These are phyloP conservation scores for Sutorius eximius DNA, from an alignment of 1,284 basidiomycete species.

Conservation along the genomic window DNA sequence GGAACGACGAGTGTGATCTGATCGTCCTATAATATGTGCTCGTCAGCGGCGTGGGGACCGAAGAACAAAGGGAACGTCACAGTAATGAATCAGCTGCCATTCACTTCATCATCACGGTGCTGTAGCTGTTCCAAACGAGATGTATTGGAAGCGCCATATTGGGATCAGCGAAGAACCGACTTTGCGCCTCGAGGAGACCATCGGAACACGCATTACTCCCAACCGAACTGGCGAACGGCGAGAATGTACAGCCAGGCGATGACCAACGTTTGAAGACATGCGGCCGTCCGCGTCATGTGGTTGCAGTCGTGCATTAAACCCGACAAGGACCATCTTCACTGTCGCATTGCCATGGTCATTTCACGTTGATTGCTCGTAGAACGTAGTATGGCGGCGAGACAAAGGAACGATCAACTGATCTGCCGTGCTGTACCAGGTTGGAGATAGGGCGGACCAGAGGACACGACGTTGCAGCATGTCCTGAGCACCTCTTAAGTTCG, in stretches of 20 bases:
- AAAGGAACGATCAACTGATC: not conserved
- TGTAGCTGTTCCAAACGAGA: not conserved
- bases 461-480: conserved; percentile 17
- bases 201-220: not conserved
- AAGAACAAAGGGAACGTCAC: not conserved
- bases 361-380: not conserved
- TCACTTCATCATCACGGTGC: not conserved
- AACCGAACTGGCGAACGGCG: not conserved
- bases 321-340: too few species aligned
- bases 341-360: not conserved
- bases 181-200: not conserved
- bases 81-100: not conserved
- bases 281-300: not conserved
- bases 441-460: not conserved
- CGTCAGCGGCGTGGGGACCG: not conserved
- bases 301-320: too few species aligned
- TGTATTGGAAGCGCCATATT: too few species aligned
- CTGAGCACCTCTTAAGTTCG: not conserved
- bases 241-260: not conserved
- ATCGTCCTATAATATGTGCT: not conserved
- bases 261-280: not conserved
- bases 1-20: not conserved
- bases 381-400: not conserved
- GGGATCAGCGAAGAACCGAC: not conserved
- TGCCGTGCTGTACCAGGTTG: not conserved